Evolutionary conservation across 371 early-diverging fungal species (phyloP), one percentile per base, ranked within the genome.

Genomic region (Rhizopus arrhizus): DNA sequence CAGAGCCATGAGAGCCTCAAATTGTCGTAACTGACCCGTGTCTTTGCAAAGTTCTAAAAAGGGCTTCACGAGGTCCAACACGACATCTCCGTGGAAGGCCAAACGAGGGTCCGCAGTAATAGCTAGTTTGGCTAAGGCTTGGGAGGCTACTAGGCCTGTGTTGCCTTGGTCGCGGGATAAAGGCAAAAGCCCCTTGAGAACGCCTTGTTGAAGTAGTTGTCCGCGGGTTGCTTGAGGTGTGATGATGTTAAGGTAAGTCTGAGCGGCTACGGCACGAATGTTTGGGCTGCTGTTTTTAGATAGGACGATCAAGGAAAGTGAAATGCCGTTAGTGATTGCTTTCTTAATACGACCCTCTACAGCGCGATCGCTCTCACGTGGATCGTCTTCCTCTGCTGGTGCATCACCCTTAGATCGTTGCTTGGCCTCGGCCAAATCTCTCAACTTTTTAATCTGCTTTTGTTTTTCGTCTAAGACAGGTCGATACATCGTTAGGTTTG

Each of bases 1-100:
- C 28, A 97, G 71, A 0, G 96, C 96, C 89, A 97, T 85, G 42
- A 96, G 69, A 3, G 87, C 90, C 70, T 97, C 98, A 69, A 96
- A 97, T 59, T 90, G 89, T 13, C 88, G 80, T 31, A 96, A 73
- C 59, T 82, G 78, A 29, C 73, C 64, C 4, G 78, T 80, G 52
- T 81, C 81, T 56, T 78, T 71, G 38, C 86, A 77, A 12, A 90
- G 69, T 51, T 69, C 63, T 32, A 89, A 70, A 11, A 91, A 78
- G 0, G 89, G 87, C 35, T 78, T 77, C 10, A 85, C 87, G 8
- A 91, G 60, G 64, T 85, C 89, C 11, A 89, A 76, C 13, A 82
- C 66, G 16, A 72, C 68, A 49, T 85, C 79, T 12, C 85, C 85
- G 34, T 80, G 78, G 77, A 95, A 95, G 3, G 95, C 95, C 31